Evolutionary conservation across 2,329 filamentous ascomycete species (phyloP), one percentile per base, ranked within the genome.

Genomic region (Colletotrichum navitas): DNA sequence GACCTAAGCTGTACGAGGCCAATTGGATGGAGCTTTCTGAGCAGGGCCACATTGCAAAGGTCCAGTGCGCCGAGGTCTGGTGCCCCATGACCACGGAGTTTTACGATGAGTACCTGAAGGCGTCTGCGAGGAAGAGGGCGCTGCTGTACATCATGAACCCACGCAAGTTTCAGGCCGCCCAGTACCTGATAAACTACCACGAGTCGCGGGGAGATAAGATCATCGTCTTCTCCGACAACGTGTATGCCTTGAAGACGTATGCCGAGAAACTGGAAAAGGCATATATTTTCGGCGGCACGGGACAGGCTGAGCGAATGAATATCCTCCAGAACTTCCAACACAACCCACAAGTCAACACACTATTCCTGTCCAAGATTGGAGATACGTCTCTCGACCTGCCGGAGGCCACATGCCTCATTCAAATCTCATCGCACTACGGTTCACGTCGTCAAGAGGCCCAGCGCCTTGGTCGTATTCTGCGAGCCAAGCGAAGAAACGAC

Each of bases 11-110:
- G 0, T 99, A 97, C 79, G 96, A 99, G 82, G 96, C 96, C 36
- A 99, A 99, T 80, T 99, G 96, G 96, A 97, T 98, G 91, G 96
- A 99, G 81, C 88, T 99, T 51, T 96, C 95, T 1, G 94, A 98
- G 78, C 94, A 98, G 82, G 96, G 96, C 0, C 95, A 98, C 79
- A 99, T 99, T 80, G 96, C 96, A 45, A 92, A 94, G 76, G 96
- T 99, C 2, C 96, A 99, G 81, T 99, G 96, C 81, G 96, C 96
- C 18, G 96, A 99, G 81, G 96, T 99, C 8, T 99, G 96, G 96
- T 99, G 96, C 79, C 94, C 95, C 2, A 99, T 99, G 96, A 97
- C 96, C 0, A 96, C 95, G 0, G 96, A 99, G 76, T 99, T 99
- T 80, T 98, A 98, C 81, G 92, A 94, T 24, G 94, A 98, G 80